A percentile compares a stretch with the other conserved stretches of the same genome.
phyloP scores from a whole-genome alignment of 1,139 yeast genomes.

The Hanseniaspora sp. region DNA sequence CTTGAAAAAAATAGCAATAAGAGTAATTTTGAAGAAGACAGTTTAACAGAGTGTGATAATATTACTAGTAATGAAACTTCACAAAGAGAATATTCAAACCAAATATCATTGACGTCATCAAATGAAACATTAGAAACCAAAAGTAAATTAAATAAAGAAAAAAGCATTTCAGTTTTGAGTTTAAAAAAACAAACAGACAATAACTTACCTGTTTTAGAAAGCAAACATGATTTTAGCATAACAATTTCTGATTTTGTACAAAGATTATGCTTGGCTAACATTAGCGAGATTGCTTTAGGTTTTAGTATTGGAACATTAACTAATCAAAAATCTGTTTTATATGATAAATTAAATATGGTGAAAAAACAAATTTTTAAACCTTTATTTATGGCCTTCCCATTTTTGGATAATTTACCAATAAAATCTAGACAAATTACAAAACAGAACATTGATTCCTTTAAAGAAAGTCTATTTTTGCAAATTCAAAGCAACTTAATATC shows the following conservation, averaged over 20 bases:
- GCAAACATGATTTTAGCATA: slow-evolving; percentile 18
- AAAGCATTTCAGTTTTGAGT: too few species aligned
- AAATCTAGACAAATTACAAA: slow-evolving; percentile 41
- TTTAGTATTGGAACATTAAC: slow-evolving; percentile 36
- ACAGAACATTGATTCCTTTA: slow-evolving; percentile 36
- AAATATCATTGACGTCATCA: background rate
- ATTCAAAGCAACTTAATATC: slow-evolving; percentile 27
- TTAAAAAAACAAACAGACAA: too few species aligned
- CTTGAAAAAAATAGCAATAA: background rate
- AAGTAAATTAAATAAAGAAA: too few species aligned
- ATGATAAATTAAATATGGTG: slow-evolving; percentile 35
- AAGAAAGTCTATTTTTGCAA: slow-evolving; percentile 30
- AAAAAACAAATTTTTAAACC: slow-evolving; percentile 50
- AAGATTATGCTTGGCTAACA: slow-evolving; percentile 40
- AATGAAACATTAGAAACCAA: background rate
- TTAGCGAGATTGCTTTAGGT: slow-evolving; percentile 43
- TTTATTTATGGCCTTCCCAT: slow-evolving; percentile 44
- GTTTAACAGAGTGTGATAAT: background rate
- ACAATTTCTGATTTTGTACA: slow-evolving; percentile 38
- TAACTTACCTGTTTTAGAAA: background rate
- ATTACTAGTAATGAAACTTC: background rate
- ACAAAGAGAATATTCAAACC: background rate
- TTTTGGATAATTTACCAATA: slow-evolving; percentile 41
- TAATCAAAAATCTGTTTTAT: slow-evolving; percentile 30
- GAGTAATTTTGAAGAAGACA: background rate